phyloP scores from a whole-genome alignment of 345 rosid species.

The Draba incana region DNA sequence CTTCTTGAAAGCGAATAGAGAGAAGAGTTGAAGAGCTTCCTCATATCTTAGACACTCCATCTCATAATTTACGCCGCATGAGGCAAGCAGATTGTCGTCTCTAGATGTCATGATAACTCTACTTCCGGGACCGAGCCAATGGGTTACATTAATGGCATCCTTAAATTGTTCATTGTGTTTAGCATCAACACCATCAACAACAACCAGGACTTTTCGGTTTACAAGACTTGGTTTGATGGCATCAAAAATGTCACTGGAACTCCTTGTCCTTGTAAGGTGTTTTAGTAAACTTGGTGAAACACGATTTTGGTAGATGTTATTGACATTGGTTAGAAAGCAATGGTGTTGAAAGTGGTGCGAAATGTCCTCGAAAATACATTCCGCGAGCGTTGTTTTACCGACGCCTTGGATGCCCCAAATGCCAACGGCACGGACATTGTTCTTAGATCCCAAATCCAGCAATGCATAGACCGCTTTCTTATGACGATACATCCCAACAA shows the following conservation, averaged over 20 bases:
- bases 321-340: constrained; percentile 14
- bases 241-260: background rate
- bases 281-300: constrained; percentile 8
- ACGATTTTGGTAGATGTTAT: constrained; percentile 5
- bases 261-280: background rate
- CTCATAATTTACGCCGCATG: no score
- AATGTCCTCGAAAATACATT: constrained; percentile 2
- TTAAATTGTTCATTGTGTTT: background rate
- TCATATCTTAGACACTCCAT: no score
- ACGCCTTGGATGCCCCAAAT: constrained; percentile 12
- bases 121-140: constrained; percentile 19
- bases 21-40: background rate
- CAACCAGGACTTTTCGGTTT: constrained; percentile 7
- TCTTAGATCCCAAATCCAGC: constrained; percentile 6
- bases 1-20: background rate
- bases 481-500: constrained; percentile 5
- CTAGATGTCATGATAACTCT: background rate
- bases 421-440: background rate
- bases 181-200: background rate
- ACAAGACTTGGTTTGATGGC: constrained; percentile 15
- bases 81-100: background rate
- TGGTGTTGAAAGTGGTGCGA: background rate
- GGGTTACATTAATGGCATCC: background rate
- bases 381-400: constrained; percentile 4
- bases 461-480: background rate